Evolutionary conservation across 2,329 filamentous ascomycete species (phyloP).

Genomic region (Cyclaneusma minus): DNA sequence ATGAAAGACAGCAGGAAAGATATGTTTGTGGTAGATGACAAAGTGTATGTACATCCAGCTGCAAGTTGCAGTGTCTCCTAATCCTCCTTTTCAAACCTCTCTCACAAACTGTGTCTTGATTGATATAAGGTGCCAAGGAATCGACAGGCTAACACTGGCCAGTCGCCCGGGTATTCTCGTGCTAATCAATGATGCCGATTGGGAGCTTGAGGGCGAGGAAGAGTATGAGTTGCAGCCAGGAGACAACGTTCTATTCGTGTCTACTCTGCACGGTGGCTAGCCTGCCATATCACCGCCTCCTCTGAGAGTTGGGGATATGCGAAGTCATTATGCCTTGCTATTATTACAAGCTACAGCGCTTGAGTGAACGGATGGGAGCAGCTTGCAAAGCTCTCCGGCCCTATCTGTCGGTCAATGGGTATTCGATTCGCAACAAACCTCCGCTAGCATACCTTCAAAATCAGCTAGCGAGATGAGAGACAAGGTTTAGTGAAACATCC

Average conservation of each 20-base stretch:
- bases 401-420: no score
- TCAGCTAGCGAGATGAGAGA: no score
- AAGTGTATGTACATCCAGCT: slow-evolving; percentile 53
- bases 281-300: no score
- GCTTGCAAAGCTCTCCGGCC: no score
- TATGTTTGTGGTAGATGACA: slow-evolving; percentile 73
- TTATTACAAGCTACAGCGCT: no score
- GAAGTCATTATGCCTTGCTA: no score
- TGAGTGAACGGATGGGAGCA: no score
- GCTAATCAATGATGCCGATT: slow-evolving; percentile 93
- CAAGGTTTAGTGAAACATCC: no score
- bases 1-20: slow-evolving; percentile 82
- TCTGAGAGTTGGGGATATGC: no score
- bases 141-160: slow-evolving; percentile 13
- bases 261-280: slow-evolving; percentile 90
- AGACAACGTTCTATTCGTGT: slow-evolving; percentile 91
- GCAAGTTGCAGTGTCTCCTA: slow-evolving; percentile 1
- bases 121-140: not conserved
- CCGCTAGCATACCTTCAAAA: no score
- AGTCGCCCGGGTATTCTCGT: slow-evolving; percentile 93
- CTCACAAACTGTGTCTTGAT: not conserved
- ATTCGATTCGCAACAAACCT: no score
- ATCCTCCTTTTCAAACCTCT: slow-evolving; percentile 2
- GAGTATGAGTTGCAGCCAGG: slow-evolving; percentile 66
- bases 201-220: slow-evolving; percentile 94